Evolutionary conservation across 2,329 filamentous ascomycete genomes (phyloP).

Genomic region (Aspergillus spinulosporus): DNA sequence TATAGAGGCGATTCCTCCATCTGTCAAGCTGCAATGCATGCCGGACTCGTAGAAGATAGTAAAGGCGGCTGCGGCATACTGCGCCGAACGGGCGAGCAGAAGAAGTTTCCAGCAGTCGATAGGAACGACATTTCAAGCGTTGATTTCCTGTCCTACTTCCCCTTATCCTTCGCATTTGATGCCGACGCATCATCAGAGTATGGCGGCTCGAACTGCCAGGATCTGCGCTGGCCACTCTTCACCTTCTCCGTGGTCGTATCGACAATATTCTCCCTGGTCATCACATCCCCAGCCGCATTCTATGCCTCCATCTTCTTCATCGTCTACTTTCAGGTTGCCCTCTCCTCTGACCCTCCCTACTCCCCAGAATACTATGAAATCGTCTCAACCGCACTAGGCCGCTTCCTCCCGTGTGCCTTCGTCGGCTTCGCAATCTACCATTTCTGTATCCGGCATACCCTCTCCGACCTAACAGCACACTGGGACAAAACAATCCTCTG

Average conservation of each 20-base stretch:
- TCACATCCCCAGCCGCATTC: conserved; percentile 57
- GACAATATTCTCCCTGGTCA: conserved; percentile 56
- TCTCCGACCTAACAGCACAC: conserved; percentile 55
- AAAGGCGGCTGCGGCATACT: conserved; percentile 60
- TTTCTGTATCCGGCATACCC: conserved; percentile 53
- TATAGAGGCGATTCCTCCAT: conserved; percentile 64
- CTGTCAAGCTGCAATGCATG: conserved; percentile 60
- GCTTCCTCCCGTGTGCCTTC: conserved; percentile 61
- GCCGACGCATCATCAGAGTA: conserved; percentile 30
- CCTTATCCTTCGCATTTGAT: conserved; percentile 57
- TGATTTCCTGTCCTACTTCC: conserved; percentile 58
- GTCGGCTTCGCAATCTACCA: conserved; percentile 59
- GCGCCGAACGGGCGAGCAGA: conserved; percentile 53
- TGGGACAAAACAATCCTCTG: conserved; percentile 62
- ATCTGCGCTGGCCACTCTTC: conserved; percentile 60
- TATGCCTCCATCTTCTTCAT: conserved; percentile 57
- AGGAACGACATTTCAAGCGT: conserved; percentile 55
- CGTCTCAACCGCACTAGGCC: conserved; percentile 55
- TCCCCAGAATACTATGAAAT: conserved; percentile 56
- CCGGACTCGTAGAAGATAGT: conserved; percentile 56
- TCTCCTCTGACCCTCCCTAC: conserved; percentile 60
- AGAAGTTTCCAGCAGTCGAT: conserved; percentile 47
- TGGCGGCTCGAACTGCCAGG: conserved; percentile 46
- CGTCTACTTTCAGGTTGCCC: conserved; percentile 61
- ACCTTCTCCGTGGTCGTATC: conserved; percentile 57